Evolutionary conservation across 805 yeast genomes (phyloP).

Genomic region (Sugiyamaella smithiae): DNA sequence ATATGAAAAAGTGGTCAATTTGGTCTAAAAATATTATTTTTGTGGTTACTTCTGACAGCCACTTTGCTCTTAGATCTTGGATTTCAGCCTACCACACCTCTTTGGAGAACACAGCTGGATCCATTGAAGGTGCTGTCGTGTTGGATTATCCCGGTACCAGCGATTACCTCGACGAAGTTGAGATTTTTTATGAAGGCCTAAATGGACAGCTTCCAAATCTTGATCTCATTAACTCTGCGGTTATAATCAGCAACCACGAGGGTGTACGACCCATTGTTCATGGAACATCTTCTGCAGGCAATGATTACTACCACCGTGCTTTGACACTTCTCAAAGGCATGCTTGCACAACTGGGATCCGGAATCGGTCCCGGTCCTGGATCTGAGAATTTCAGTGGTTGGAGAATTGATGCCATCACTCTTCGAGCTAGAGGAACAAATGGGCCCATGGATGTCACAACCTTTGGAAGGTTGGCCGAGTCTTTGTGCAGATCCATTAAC

Average conservation of each 20-base stretch:
- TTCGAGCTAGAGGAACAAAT: conserved; percentile 60
- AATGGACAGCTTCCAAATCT: conserved; percentile 96
- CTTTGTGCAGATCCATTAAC: conserved; percentile 82
- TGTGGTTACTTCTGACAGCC: conserved; percentile 74
- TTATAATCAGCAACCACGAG: conserved; percentile 71
- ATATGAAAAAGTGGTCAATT: conserved; percentile 79
- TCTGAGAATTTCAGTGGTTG: conserved; percentile 94
- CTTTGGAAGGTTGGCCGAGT: conserved; percentile 86
- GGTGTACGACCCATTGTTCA: conserved; percentile 69
- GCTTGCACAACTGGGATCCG: conserved; percentile 65
- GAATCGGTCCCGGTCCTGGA: conserved; percentile 60
- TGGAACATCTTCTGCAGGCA: conserved; percentile 28
- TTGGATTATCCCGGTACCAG: conserved; percentile 63
- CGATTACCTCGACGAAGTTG: conserved; percentile 72
- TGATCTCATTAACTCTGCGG: conserved; percentile 81
- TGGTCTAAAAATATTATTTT: conserved; percentile 95
- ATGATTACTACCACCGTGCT: conserved; percentile 48
- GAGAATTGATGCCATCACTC: conserved; percentile 87
- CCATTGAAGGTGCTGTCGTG: conserved; percentile 86
- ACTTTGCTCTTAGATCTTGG: conserved; percentile 74
- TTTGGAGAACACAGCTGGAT: conserved; percentile 85
- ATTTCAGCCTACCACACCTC: conserved; percentile 89
- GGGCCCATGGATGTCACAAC: conserved; percentile 81
- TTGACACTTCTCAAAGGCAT: conserved; percentile 62
- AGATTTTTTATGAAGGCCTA: conserved; percentile 77